phyloP scores from a whole-genome alignment of 2,329 filamentous ascomycete genomes.

The Cladorrhinum sp. region DNA sequence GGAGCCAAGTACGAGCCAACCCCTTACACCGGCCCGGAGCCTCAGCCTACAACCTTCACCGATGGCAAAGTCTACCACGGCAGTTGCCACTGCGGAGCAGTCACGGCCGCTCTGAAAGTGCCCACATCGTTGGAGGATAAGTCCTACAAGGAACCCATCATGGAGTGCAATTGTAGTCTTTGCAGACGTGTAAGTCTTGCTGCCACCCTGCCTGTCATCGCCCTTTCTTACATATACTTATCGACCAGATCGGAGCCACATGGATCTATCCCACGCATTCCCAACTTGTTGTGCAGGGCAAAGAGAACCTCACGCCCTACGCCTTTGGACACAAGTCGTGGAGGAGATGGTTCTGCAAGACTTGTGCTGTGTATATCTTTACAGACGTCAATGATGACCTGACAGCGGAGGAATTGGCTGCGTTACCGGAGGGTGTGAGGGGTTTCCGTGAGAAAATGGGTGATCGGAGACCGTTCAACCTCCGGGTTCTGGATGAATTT shows the following conservation, averaged over 20 bases:
- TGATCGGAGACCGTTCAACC: conserved; percentile 36
- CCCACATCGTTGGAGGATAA: conserved; percentile 40
- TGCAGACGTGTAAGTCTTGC: conserved; percentile 39
- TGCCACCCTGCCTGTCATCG: not conserved
- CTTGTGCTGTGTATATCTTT: conserved; percentile 44
- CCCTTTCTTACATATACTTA: not conserved
- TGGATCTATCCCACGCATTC: conserved; percentile 44
- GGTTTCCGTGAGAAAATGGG: conserved; percentile 20
- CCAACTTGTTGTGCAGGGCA: conserved; percentile 41
- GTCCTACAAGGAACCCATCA: conserved; percentile 27
- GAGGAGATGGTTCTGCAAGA: conserved; percentile 47
- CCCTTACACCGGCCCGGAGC: conserved; percentile 41
- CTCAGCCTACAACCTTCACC: conserved; percentile 35
- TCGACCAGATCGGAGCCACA: conserved; percentile 38
- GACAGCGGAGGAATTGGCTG: conserved; percentile 37
- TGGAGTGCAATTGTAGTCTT: conserved; percentile 52
- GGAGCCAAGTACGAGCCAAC: conserved; percentile 36
- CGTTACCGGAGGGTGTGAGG: conserved; percentile 30
- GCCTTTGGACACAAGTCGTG: conserved; percentile 32
- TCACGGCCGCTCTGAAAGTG: conserved; percentile 41
- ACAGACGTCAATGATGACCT: conserved; percentile 31
- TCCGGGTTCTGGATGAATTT: conserved; percentile 39
- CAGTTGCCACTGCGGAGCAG: conserved; percentile 52
- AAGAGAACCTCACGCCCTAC: conserved; percentile 41
- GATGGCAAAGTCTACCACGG: conserved; percentile 45